These are phyloP conservation scores for Colletotrichum spinosum DNA, from an alignment of 2,329 filamentous ascomycete species.

Conservation along the genomic window DNA sequence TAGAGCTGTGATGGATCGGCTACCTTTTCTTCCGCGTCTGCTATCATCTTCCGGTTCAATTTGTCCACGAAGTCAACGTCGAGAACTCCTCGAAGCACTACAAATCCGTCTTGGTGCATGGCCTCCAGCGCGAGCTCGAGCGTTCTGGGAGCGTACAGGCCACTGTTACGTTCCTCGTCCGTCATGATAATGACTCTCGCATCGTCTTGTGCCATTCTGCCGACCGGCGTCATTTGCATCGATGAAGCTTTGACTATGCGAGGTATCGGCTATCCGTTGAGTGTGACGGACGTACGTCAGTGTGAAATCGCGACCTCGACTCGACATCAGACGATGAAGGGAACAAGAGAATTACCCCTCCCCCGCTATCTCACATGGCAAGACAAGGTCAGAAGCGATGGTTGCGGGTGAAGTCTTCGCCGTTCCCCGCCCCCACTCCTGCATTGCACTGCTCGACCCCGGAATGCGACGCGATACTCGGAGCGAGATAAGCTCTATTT, in stretches of 20 bases:
- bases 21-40: constrained; percentile 63
- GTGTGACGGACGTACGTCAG: no score
- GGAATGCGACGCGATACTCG: neutral
- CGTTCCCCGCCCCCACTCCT: neutral
- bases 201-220: neutral
- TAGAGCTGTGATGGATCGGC: constrained; percentile 66
- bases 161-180: neutral
- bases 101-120: constrained; percentile 65
- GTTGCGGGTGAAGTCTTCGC: no score
- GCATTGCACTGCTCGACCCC: neutral
- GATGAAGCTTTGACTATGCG: no score
- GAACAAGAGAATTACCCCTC: no score
- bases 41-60: constrained; percentile 69
- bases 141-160: constrained; percentile 46
- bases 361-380: no score
- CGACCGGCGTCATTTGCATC: neutral
- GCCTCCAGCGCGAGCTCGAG: constrained; percentile 65
- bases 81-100: constrained; percentile 66
- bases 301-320: no score
- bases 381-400: no score
- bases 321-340: no score
- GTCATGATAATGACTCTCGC: neutral
- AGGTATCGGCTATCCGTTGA: no score
- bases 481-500: no score
- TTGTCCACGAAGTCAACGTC: constrained; percentile 62